Conservation (phyloP, 345 rosid genomes). For the Acer campestre region DNA sequence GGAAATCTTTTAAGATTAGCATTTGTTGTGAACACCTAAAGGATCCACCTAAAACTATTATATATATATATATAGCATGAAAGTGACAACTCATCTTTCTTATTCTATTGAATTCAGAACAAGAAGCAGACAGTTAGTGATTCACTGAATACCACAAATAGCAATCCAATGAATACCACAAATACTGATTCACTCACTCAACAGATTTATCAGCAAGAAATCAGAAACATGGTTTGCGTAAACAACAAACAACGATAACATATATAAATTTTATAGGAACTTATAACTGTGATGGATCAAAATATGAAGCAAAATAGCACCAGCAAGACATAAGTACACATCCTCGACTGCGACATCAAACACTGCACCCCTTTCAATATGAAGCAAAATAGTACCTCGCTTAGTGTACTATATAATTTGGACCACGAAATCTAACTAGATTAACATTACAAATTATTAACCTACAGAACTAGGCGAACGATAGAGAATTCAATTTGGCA, state of each 20-base stretch:
- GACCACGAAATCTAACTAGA: no score
- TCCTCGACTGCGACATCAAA: conserved; percentile 53
- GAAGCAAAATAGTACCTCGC: no score
- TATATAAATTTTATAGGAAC: no score
- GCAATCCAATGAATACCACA: no score
- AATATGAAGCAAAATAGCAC: conserved; percentile 9
- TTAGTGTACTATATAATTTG: no score
- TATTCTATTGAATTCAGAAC: background rate
- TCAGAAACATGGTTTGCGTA: no score
- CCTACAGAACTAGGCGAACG: no score
- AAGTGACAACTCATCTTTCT: background rate
- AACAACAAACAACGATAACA: no score
- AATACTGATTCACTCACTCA: background rate
- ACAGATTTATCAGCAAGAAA: background rate
- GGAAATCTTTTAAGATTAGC: background rate
- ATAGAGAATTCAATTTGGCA: background rate
- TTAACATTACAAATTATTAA: no score
- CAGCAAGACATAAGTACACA: no score
- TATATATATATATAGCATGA: background rate
- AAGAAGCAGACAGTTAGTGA: background rate
- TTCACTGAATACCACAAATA: no score
- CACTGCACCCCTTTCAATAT: conserved; percentile 70
- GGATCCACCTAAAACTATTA: background rate
- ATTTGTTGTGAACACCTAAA: background rate
- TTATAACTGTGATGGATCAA: no score